Conservation (phyloP, 306 rosid genomes). For the Biancaea sappan region DNA sequence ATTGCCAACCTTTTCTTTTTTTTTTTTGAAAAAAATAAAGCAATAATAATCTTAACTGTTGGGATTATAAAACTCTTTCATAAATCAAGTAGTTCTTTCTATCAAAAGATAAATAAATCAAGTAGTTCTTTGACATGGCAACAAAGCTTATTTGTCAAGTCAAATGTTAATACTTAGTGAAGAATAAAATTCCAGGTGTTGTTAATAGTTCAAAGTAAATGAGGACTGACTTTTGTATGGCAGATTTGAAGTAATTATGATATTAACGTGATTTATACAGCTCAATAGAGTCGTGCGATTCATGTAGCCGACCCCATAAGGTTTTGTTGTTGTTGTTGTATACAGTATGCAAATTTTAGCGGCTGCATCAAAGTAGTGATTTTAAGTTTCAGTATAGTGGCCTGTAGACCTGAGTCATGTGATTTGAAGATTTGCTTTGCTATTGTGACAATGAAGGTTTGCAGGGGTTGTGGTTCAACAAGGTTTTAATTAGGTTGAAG, state of each 20-base stretch:
- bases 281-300: too few species aligned
- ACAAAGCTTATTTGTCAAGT: background rate
- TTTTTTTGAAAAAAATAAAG: background rate
- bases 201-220: background rate
- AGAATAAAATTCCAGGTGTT: background rate
- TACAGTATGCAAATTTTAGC: background rate
- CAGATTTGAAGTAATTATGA: background rate
- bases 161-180: background rate
- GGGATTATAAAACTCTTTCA: background rate
- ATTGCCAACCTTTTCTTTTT: conserved; percentile 8
- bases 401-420: background rate
- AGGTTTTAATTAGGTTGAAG: background rate
- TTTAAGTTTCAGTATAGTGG: background rate
- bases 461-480: background rate
- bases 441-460: background rate
- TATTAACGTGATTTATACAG: background rate
- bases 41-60: background rate
- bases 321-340: too few species aligned
- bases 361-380: background rate
- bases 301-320: too few species aligned
- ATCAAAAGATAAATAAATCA: too few species aligned
- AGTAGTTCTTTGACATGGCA: conserved; percentile 1
- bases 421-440: background rate
- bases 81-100: background rate
- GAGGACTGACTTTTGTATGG: background rate